A percentile compares a stretch with the other conserved stretches of the same genome.
Evolutionary conservation across 2,329 filamentous ascomycete genomes (phyloP).

Genomic region (Sarocladium brachiariae): DNA sequence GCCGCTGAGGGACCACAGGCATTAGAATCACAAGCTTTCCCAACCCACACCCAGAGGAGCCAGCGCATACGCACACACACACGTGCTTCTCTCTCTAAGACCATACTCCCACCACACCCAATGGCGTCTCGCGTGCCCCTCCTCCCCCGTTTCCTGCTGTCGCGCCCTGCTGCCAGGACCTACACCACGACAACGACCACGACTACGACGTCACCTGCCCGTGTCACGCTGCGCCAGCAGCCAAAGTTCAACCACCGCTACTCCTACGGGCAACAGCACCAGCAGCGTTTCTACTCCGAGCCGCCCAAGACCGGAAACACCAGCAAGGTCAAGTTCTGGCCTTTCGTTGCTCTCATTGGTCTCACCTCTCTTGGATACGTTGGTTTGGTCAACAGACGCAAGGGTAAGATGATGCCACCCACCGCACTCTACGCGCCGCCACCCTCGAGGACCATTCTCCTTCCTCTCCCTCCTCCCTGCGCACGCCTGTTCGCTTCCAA

Average conservation of each 20-base stretch:
- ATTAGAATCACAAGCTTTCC: too few species aligned
- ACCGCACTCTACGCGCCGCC: too few species aligned
- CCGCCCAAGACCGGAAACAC: conserved; percentile 27
- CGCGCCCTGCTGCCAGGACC: conserved; percentile 10
- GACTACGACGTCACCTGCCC: conserved; percentile 11
- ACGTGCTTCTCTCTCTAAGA: not conserved
- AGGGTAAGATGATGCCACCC: conserved; percentile 33
- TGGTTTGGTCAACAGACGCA: conserved; percentile 41
- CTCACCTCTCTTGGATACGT: conserved; percentile 43
- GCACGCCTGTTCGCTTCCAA: too few species aligned
- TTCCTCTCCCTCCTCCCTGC: too few species aligned
- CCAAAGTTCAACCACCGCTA: not conserved
- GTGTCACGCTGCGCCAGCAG: conserved; percentile 13
- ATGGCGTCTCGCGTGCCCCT: conserved; percentile 28
- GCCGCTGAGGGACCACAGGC: too few species aligned
- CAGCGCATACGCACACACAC: not conserved
- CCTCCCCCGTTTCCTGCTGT: conserved; percentile 18
- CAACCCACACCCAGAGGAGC: not conserved
- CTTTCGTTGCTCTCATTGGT: conserved; percentile 44
- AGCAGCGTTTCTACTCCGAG: conserved; percentile 34
- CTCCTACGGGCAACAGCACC: conserved; percentile 4
- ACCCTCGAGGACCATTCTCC: too few species aligned
- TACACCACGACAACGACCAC: conserved; percentile 8
- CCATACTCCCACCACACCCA: not conserved
- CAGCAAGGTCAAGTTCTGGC: conserved; percentile 48